Evolutionary conservation across 768 basidiomycete genomes (phyloP).

Genomic region (Phlegmacium glaucopus): DNA sequence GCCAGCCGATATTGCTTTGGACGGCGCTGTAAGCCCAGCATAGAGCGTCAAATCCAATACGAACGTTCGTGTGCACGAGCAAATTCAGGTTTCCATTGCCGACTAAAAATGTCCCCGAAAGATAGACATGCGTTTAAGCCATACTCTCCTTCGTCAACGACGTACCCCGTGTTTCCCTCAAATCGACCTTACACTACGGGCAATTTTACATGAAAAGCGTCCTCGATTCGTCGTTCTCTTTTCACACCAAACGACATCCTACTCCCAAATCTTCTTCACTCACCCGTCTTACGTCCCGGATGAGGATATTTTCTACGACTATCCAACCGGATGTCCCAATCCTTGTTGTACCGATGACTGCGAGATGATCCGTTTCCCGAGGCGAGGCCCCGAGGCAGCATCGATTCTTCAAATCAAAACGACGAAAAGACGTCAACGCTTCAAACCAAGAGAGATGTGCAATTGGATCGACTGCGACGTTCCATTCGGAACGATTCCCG

Average conservation of each 20-base stretch:
- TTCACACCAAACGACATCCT: conserved; percentile 77
- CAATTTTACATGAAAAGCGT: conserved; percentile 71
- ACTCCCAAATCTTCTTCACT: conserved; percentile 80
- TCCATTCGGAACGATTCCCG: conserved; percentile 48
- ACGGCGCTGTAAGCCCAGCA: conserved; percentile 59
- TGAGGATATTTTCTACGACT: conserved; percentile 71
- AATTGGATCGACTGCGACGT: conserved; percentile 79
- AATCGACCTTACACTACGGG: conserved; percentile 74
- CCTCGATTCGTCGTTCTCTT: conserved; percentile 77
- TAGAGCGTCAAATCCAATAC: conserved; percentile 63
- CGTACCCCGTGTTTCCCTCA: conserved; percentile 82
- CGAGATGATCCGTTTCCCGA: conserved; percentile 78
- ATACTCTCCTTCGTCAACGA: conserved; percentile 62
- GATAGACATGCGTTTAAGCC: conserved; percentile 63
- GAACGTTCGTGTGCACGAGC: conserved; percentile 50
- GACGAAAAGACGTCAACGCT: conserved; percentile 43
- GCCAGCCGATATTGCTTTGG: conserved; percentile 65
- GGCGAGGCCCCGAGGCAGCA: conserved; percentile 58
- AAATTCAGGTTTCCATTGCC: conserved; percentile 1
- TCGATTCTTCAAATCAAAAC: conserved; percentile 60
- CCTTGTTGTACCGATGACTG: conserved; percentile 79
- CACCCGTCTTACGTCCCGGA: conserved; percentile 67
- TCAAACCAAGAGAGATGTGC: conserved; percentile 65
- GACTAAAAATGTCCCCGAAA: neutral
- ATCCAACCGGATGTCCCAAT: conserved; percentile 77